A percentile compares a stretch with the other conserved stretches of the same genome.
Evolutionary conservation across 345 rosid genomes (phyloP).

Genomic region (Gossypium anomalum): DNA sequence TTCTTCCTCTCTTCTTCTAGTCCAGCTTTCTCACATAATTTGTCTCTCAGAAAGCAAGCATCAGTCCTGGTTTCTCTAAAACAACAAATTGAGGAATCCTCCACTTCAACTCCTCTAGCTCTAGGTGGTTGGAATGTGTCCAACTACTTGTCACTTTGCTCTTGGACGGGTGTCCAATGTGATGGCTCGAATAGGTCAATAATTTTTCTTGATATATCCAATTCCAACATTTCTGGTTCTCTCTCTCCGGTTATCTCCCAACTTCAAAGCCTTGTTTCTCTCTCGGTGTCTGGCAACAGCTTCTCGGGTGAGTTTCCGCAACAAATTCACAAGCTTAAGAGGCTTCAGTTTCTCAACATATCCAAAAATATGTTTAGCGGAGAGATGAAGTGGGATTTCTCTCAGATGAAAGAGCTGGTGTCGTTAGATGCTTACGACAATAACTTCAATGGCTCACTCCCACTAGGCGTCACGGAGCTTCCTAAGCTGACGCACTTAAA

Average conservation of each 20-base stretch:
- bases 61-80: slow-evolving; percentile 50
- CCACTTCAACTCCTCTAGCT: slow-evolving; percentile 32
- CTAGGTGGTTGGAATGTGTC: slow-evolving; percentile 49
- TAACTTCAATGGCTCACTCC: slow-evolving; percentile 70
- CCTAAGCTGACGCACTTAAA: slow-evolving; percentile 53
- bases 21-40: slow-evolving; percentile 29
- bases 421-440: slow-evolving; percentile 75
- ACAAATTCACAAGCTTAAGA: slow-evolving; percentile 30
- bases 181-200: slow-evolving; percentile 36
- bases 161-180: slow-evolving; percentile 46
- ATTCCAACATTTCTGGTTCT: slow-evolving; percentile 51
- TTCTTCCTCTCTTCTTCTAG: slow-evolving; percentile 17
- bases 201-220: slow-evolving; percentile 48
- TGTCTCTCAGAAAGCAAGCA: slow-evolving; percentile 48
- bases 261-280: slow-evolving; percentile 33
- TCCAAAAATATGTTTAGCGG: slow-evolving; percentile 66
- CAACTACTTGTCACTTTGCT: slow-evolving; percentile 30
- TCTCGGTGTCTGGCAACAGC: slow-evolving; percentile 47
- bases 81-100: slow-evolving; percentile 34
- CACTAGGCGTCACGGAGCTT: slow-evolving; percentile 38
- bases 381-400: slow-evolving; percentile 47
- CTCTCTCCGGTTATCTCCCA: slow-evolving; percentile 45
- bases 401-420: slow-evolving; percentile 42
- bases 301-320: slow-evolving; percentile 49
- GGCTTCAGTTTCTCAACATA: slow-evolving; percentile 64